Conservation (phyloP, 2,329 filamentous ascomycete species). For the Aspergillus sergii region DNA sequence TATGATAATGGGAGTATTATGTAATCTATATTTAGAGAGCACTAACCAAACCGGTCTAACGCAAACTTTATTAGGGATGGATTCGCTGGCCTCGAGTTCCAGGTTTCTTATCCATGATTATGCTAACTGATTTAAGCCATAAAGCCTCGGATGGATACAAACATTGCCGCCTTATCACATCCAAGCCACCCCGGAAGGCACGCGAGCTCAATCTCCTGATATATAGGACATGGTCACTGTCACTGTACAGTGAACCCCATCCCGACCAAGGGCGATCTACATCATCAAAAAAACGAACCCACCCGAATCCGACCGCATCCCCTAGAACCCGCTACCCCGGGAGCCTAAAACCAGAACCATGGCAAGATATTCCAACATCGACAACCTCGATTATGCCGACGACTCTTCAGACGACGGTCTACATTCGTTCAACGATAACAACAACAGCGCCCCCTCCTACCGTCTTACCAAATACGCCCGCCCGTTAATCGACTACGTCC, state of each 20-base stretch:
- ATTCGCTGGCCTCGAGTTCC: neutral
- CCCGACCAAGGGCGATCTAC: neutral
- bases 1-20: neutral
- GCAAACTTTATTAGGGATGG: neutral
- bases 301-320: neutral
- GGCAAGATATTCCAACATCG: neutral
- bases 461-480: slow-evolving; percentile 22
- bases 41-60: neutral
- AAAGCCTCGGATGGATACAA: neutral
- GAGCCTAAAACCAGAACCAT: neutral
- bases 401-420: slow-evolving; percentile 32
- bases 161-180: neutral
- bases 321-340: neutral
- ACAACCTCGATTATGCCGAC: slow-evolving; percentile 31
- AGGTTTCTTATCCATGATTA: too few species aligned
- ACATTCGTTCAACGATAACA: slow-evolving; percentile 8
- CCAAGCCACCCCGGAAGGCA: neutral
- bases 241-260: neutral
- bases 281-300: neutral
- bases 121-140: too few species aligned
- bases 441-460: slow-evolving; percentile 14
- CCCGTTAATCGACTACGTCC: slow-evolving; percentile 42
- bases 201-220: neutral
- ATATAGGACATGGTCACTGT: neutral
- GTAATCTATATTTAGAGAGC: neutral